phyloP scores from a whole-genome alignment of 2,329 filamentous ascomycete species.

The Ophiognomonia clavigignenti-juglandacearum region DNA sequence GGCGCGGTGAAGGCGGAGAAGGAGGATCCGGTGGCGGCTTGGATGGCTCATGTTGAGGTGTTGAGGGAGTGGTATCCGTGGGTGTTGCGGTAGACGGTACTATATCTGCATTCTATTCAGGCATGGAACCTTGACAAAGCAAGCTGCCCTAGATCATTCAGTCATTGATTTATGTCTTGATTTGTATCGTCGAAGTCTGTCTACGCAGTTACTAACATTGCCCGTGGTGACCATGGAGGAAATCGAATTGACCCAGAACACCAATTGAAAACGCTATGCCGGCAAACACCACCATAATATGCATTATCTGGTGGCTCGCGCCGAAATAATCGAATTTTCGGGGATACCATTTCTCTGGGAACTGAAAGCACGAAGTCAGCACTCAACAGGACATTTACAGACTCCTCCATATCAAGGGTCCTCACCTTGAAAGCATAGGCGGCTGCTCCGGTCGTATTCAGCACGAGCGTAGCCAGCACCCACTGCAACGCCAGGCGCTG shows the following conservation, averaged over 20 bases:
- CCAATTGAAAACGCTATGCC: constrained; percentile 23
- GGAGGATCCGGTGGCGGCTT: constrained; percentile 18
- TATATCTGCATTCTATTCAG: too few relatives aligned
- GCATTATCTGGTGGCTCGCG: constrained; percentile 43
- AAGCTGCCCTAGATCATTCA: too few relatives aligned
- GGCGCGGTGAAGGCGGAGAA: neutral
- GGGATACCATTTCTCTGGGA: constrained; percentile 38
- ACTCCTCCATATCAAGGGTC: neutral
- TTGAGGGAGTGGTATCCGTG: constrained; percentile 8
- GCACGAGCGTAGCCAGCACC: constrained; percentile 31
- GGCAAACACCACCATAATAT: constrained; percentile 39
- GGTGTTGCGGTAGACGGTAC: neutral
- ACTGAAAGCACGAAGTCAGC: too few relatives aligned
- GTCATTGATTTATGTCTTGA: neutral
- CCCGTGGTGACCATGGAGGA: neutral
- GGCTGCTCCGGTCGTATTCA: constrained; percentile 31
- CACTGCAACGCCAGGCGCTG: constrained; percentile 34
- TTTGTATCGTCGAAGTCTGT: too few relatives aligned
- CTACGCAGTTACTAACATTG: neutral
- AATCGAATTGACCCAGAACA: neutral
- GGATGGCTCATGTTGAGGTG: constrained; percentile 21
- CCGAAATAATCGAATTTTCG: constrained; percentile 39
- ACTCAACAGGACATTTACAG: too few relatives aligned
- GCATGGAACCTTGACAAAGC: too few relatives aligned
- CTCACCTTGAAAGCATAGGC: constrained; percentile 30